A percentile compares a stretch with the other conserved stretches of the same genome.
Conservation (phyloP, 2,329 filamentous ascomycete genomes). For the Sclerotinia borealis region DNA sequence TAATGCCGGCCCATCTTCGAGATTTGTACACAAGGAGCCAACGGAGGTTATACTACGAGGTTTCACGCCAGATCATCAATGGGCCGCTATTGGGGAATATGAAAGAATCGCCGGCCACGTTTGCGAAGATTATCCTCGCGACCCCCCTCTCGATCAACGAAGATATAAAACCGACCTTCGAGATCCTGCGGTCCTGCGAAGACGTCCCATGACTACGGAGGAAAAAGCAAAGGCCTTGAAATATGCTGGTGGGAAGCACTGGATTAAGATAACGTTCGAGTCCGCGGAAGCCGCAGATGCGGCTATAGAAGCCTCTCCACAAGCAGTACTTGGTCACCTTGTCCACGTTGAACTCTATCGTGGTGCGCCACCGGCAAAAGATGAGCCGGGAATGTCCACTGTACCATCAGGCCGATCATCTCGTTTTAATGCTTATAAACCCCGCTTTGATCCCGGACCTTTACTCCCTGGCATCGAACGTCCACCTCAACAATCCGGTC, state of each 20-base stretch:
- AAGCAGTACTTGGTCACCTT: constrained; percentile 63
- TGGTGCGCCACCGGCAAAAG: constrained; percentile 56
- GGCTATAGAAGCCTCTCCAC: constrained; percentile 64
- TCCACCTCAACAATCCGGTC: constrained; percentile 17
- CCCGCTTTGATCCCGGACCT: constrained; percentile 15
- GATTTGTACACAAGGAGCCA: constrained; percentile 44
- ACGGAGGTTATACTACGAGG: constrained; percentile 83
- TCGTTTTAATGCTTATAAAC: constrained; percentile 11
- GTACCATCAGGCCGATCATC: constrained; percentile 8
- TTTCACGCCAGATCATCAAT: constrained; percentile 64
- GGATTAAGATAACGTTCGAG: constrained; percentile 85
- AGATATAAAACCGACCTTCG: constrained; percentile 70
- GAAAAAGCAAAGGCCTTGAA: constrained; percentile 75
- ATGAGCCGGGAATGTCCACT: constrained; percentile 40
- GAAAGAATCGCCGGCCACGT: constrained; percentile 80
- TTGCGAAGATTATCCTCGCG: constrained; percentile 88
- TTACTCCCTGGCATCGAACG: constrained; percentile 12
- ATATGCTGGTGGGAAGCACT: constrained; percentile 79
- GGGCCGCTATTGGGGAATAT: constrained; percentile 83
- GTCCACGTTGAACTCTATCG: constrained; percentile 67
- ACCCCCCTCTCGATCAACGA: constrained; percentile 64
- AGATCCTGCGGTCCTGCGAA: constrained; percentile 63
- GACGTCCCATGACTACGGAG: constrained; percentile 58
- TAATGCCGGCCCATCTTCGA: constrained; percentile 21
- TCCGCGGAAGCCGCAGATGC: constrained; percentile 64